Conservation (phyloP, 129 eudicot species). For the Flaveria robusta region DNA sequence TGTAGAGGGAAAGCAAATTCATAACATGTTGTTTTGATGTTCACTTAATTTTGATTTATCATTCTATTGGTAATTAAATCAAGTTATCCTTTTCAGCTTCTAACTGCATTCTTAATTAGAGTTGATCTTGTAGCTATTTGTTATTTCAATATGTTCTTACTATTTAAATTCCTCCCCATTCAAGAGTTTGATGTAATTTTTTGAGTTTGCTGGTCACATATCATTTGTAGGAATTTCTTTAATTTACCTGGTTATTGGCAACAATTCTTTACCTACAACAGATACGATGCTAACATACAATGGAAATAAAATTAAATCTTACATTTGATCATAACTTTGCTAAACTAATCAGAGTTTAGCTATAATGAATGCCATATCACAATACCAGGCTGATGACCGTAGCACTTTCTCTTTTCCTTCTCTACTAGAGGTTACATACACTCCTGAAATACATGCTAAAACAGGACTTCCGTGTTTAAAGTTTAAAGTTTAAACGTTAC, state of each 20-base stretch:
- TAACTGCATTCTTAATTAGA: neutral
- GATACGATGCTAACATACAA: too few relatives aligned
- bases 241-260: neutral
- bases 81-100: neutral
- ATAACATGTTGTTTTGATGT: neutral
- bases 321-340: too few relatives aligned
- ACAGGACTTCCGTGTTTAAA: too few relatives aligned
- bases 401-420: too few relatives aligned
- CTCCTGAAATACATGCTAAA: too few relatives aligned
- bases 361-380: too few relatives aligned
- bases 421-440: too few relatives aligned
- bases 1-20: neutral
- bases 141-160: neutral
- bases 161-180: neutral
- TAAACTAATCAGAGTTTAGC: too few relatives aligned
- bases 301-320: too few relatives aligned
- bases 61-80: neutral
- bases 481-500: too few relatives aligned
- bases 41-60: neutral
- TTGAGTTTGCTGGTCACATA: neutral
- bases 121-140: slow-evolving; percentile 5
- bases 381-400: too few relatives aligned
- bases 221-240: neutral
- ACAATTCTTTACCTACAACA: too few relatives aligned
- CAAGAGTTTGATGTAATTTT: neutral